Percentiles rank a stretch among this genome's conserved stretches.
These are phyloP conservation scores for Petrea volubilis DNA, from an alignment of 257 asterid species.

Conservation along the genomic window DNA sequence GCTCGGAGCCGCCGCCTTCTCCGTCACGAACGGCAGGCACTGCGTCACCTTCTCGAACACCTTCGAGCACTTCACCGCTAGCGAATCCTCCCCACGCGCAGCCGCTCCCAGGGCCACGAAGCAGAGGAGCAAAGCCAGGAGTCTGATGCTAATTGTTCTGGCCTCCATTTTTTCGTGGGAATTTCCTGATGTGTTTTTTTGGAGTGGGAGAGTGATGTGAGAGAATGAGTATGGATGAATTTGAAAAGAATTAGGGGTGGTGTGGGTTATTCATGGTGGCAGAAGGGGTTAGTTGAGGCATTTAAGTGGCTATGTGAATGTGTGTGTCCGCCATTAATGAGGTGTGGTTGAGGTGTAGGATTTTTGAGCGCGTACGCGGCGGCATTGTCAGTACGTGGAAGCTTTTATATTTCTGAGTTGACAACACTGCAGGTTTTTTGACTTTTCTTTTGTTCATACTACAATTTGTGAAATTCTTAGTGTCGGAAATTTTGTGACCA, in stretches of 20 bases:
- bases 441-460: too few relatives aligned
- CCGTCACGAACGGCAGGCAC: conserved; percentile 70
- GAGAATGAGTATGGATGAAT: neutral
- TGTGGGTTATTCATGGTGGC: neutral
- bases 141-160: neutral
- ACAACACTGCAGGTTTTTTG: too few relatives aligned
- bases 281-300: conserved; percentile 23
- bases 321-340: too few relatives aligned
- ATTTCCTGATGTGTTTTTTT: neutral
- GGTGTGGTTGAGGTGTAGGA: too few relatives aligned
- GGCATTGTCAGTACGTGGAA: too few relatives aligned
- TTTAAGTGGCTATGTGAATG: too few relatives aligned
- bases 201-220: neutral
- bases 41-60: conserved; percentile 57
- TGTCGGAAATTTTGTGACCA: too few relatives aligned
- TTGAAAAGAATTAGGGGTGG: neutral
- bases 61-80: conserved; percentile 35
- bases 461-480: too few relatives aligned
- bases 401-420: too few relatives aligned
- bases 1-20: conserved; percentile 57
- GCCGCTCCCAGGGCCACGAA: neutral
- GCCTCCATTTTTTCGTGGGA: neutral
- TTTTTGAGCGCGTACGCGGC: too few relatives aligned
- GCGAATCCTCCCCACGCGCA: conserved; percentile 4
- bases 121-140: conserved; percentile 1